Conservation (phyloP, 2,329 filamentous ascomycete genomes). For the Verruconis gallopava region DNA sequence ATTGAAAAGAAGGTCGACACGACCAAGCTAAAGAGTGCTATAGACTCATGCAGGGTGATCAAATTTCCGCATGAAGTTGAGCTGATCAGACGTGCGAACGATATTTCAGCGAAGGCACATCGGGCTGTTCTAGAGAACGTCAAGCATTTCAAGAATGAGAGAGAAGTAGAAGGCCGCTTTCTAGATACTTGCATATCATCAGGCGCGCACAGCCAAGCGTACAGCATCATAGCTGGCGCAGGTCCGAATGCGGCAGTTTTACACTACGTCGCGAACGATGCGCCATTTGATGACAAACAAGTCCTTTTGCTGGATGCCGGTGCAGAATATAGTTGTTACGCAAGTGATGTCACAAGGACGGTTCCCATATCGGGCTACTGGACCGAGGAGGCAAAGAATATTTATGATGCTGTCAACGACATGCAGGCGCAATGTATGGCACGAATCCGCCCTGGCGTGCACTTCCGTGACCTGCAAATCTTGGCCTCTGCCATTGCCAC, state of each 20-base stretch:
- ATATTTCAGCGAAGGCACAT: constrained; percentile 68
- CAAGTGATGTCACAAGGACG: constrained; percentile 79
- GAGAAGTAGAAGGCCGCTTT: constrained; percentile 72
- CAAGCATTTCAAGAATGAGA: constrained; percentile 53
- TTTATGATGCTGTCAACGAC: constrained; percentile 64
- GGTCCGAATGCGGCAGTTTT: constrained; percentile 73
- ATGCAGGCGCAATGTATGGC: constrained; percentile 72
- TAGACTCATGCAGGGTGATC: constrained; percentile 66
- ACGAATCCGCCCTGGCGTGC: constrained; percentile 53
- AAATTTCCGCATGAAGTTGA: constrained; percentile 77
- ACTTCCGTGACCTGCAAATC: constrained; percentile 60
- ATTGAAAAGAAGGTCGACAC: background rate
- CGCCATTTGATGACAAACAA: constrained; percentile 54
- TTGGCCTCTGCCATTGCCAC: constrained; percentile 62
- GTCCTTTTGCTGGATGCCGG: constrained; percentile 79
- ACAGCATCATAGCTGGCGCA: constrained; percentile 76
- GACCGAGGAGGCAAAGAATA: constrained; percentile 52
- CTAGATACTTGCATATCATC: constrained; percentile 56
- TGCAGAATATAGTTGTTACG: constrained; percentile 74
- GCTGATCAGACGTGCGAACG: constrained; percentile 68
- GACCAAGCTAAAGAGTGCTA: constrained; percentile 48
- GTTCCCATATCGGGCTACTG: constrained; percentile 66
- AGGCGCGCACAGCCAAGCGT: constrained; percentile 67
- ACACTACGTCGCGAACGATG: constrained; percentile 75
- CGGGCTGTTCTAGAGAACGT: constrained; percentile 54